Percentiles rank a stretch among this genome's conserved stretches.
Conservation (phyloP, 331 rosid species). For the Arachis monticola region DNA sequence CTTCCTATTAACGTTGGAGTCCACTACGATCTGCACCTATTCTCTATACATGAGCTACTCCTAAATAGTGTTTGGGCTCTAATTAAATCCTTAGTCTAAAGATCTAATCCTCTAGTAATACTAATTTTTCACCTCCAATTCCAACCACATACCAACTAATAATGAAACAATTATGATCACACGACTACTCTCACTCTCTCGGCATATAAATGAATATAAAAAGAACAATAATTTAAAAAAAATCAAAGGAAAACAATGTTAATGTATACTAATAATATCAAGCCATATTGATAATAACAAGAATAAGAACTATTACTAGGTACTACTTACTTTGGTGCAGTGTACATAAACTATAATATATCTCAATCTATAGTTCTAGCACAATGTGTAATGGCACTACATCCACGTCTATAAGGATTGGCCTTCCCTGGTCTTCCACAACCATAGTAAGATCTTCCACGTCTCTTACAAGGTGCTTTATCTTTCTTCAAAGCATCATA, state of each 20-base stretch:
- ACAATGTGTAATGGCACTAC: conserved; percentile 38
- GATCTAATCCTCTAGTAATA: too few species aligned
- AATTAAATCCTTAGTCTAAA: too few species aligned
- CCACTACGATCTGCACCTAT: too few species aligned
- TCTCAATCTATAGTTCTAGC: conserved; percentile 20
- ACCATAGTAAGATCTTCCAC: conserved; percentile 41
- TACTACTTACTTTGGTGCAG: background rate
- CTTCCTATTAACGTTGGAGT: too few species aligned
- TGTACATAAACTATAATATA: too few species aligned
- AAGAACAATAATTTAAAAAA: too few species aligned
- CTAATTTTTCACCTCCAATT: background rate
- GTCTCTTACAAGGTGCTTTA: conserved; percentile 29
- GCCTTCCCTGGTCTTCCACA: conserved; percentile 19
- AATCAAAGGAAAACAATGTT: background rate
- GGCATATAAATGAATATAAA: background rate
- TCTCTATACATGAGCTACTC: too few species aligned
- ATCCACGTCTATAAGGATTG: conserved; percentile 42
- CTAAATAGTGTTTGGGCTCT: too few species aligned
- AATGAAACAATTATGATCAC: background rate
- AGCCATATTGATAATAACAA: background rate
- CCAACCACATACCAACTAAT: conserved; percentile 4
- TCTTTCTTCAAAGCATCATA: conserved; percentile 41
- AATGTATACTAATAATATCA: background rate
- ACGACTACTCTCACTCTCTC: background rate
- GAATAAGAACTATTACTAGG: background rate